These are phyloP conservation scores for Penicillium ochrochloron DNA, from an alignment of 495 filamentous ascomycete genomes.

Conservation along the genomic window DNA sequence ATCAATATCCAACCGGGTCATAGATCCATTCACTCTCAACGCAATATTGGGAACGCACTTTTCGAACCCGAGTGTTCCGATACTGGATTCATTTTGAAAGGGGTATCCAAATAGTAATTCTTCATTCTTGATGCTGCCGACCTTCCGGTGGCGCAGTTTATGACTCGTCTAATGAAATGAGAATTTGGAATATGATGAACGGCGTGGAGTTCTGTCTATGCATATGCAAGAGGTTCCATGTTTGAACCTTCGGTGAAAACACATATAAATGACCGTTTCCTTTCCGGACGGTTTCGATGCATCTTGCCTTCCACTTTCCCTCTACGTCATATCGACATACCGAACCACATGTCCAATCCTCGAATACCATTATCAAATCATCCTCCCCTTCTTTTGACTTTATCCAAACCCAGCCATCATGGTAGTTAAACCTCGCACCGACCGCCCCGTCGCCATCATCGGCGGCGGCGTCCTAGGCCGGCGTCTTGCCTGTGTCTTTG, in stretches of 20 bases:
- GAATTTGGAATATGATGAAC: not conserved
- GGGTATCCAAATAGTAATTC: not conserved
- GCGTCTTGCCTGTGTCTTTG: constrained; percentile 46
- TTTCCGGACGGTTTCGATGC: not conserved
- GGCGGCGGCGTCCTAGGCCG: constrained; percentile 55
- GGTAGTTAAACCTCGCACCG: constrained; percentile 17
- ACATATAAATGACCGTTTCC: not conserved
- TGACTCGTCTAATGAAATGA: not conserved
- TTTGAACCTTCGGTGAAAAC: not conserved
- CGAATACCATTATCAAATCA: not conserved
- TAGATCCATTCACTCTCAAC: not conserved
- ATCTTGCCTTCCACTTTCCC: not conserved
- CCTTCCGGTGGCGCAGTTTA: not conserved
- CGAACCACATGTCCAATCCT: not conserved
- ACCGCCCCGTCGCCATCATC: constrained; percentile 46
- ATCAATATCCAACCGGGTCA: not conserved
- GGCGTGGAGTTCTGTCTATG: no score
- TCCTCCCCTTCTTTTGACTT: not conserved
- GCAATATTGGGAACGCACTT: not conserved
- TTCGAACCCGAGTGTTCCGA: not conserved
- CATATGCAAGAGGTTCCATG: not conserved
- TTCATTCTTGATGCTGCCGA: not conserved
- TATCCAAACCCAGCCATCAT: not conserved
- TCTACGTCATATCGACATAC: not conserved
- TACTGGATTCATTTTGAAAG: not conserved